A percentile compares a stretch with the other conserved stretches of the same genome.
Evolutionary conservation across 2,329 filamentous ascomycete genomes (phyloP).

Genomic region (Xylaria sp.): DNA sequence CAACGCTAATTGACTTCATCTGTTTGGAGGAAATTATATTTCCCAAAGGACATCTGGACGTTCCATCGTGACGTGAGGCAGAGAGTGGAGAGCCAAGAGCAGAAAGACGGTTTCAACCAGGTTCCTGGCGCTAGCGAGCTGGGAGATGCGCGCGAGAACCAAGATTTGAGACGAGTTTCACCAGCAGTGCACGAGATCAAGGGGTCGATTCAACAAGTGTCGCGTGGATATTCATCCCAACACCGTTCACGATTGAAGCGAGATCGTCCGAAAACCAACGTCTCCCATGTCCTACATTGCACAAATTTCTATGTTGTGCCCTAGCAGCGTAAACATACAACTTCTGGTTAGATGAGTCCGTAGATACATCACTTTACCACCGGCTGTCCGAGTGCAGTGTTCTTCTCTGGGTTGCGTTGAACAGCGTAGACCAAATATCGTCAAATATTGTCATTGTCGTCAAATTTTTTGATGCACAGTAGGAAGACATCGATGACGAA

Average conservation of each 20-base stretch:
- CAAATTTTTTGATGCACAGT: no score
- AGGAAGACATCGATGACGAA: no score
- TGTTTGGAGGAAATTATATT: constrained; percentile 24
- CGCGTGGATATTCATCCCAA: constrained; percentile 1
- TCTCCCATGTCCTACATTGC: background rate
- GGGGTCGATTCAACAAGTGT: constrained; percentile 10
- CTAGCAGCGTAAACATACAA: no score
- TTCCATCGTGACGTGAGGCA: constrained; percentile 24
- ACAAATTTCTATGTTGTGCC: background rate
- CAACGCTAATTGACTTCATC: background rate
- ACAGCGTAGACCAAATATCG: no score
- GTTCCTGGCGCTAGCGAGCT: constrained; percentile 7
- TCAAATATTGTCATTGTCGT: no score
- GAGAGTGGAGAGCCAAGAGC: constrained; percentile 21
- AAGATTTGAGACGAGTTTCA: constrained; percentile 17
- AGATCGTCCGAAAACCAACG: background rate
- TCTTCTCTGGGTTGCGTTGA: no score
- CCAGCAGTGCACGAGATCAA: background rate
- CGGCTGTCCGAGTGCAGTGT: no score
- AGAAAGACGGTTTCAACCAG: constrained; percentile 19
- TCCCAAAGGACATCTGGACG: constrained; percentile 1
- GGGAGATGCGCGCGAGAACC: constrained; percentile 19
- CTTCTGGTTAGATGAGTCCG: background rate
- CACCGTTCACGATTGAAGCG: background rate
- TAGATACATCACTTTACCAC: no score